Conservation (phyloP, 805 yeast genomes). For the Saccharomycopsis guyanensis region DNA sequence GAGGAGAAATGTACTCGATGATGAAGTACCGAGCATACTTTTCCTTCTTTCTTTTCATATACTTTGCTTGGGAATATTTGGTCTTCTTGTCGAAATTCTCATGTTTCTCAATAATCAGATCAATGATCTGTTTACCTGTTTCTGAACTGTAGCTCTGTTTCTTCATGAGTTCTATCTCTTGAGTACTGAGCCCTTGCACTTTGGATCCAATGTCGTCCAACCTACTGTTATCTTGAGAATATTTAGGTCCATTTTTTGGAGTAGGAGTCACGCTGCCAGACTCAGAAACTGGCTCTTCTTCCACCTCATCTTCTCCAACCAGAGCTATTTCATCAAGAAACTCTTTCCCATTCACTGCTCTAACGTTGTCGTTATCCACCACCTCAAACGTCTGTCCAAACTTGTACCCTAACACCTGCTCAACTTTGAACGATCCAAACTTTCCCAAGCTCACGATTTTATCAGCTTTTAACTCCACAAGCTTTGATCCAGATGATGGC, state of each 20-base stretch:
- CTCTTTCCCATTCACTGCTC: constrained; percentile 39
- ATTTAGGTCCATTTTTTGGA: constrained; percentile 32
- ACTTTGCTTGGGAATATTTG: constrained; percentile 82
- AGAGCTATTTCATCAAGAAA: constrained; percentile 25
- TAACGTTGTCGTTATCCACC: constrained; percentile 43
- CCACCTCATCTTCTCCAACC: constrained; percentile 24
- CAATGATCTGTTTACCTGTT: constrained; percentile 71
- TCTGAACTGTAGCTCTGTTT: constrained; percentile 51
- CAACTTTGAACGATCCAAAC: constrained; percentile 77
- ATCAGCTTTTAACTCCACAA: constrained; percentile 57
- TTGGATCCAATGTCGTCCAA: constrained; percentile 59
- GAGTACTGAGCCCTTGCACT: constrained; percentile 65
- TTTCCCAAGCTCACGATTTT: constrained; percentile 74
- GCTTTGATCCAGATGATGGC: constrained; percentile 75
- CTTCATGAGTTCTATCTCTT: constrained; percentile 82
- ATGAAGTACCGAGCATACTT: constrained; percentile 84
- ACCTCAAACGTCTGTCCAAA: constrained; percentile 90
- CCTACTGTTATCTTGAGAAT: constrained; percentile 49
- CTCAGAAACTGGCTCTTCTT: constrained; percentile 31
- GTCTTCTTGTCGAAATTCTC: constrained; percentile 86
- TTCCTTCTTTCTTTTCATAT: constrained; percentile 82
- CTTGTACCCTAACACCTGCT: constrained; percentile 69
- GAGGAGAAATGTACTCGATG: constrained; percentile 65
- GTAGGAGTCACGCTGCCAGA: constrained; percentile 28
- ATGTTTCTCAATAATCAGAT: constrained; percentile 75